Conservation (phyloP, 345 rosid genomes). For the Heritiera littoralis region DNA sequence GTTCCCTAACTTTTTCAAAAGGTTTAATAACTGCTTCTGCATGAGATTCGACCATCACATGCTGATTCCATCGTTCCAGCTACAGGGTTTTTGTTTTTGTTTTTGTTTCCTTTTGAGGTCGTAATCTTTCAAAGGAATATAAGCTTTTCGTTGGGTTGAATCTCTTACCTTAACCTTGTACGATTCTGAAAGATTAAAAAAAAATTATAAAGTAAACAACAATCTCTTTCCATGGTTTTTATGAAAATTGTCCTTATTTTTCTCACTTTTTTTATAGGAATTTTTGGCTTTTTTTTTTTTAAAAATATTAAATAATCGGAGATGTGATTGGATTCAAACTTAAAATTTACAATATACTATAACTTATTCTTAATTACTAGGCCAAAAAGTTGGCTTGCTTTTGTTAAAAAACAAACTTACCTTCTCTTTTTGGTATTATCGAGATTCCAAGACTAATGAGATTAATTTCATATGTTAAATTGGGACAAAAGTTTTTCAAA, state of each 20-base stretch:
- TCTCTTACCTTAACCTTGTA: background rate
- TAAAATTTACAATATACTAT: too few relatives aligned
- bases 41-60: slow-evolving; percentile 6
- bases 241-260: too few relatives aligned
- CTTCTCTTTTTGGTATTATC: slow-evolving; percentile 11
- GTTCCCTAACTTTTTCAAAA: background rate
- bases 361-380: too few relatives aligned
- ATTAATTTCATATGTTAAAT: background rate
- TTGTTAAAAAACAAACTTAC: background rate
- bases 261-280: background rate
- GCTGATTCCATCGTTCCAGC: background rate
- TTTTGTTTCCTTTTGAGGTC: background rate
- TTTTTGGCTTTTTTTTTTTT: background rate
- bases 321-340: too few relatives aligned
- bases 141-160: background rate
- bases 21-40: background rate
- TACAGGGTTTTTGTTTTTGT: too few relatives aligned
- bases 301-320: background rate
- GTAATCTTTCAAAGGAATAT: background rate
- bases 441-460: background rate
- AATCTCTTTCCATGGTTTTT: too few relatives aligned
- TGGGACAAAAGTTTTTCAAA: too few relatives aligned
- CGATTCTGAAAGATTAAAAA: background rate
- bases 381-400: background rate
- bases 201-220: background rate